phyloP scores from a whole-genome alignment of 1,284 basidiomycete species.

The Tylopilus sp. region DNA sequence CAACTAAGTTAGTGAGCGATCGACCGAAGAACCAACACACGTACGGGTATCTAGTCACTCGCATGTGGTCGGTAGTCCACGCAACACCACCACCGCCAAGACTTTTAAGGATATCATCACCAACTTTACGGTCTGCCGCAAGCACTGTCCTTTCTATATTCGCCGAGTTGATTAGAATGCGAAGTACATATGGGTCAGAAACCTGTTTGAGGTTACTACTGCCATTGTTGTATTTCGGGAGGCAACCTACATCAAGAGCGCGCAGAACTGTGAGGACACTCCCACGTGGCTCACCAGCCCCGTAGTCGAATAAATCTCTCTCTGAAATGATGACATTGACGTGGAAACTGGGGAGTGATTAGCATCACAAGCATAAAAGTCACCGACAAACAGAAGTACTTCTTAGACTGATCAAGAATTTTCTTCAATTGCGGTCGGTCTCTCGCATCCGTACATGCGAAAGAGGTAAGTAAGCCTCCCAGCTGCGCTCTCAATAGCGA shows the following conservation, averaged over 20 bases:
- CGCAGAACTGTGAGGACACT: constrained; percentile 74
- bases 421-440: constrained; percentile 65
- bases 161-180: constrained; percentile 75
- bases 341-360: constrained; percentile 32
- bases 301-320: constrained; percentile 77
- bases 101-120: constrained; percentile 48
- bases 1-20: constrained; percentile 3
- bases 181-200: constrained; percentile 69
- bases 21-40: constrained; percentile 26
- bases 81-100: constrained; percentile 50
- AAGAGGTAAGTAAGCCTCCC: constrained; percentile 61
- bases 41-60: constrained; percentile 60
- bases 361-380: constrained; percentile 1
- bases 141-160: constrained; percentile 75
- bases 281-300: constrained; percentile 58
- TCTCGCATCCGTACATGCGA: constrained; percentile 70
- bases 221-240: not conserved
- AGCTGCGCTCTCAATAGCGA: constrained; percentile 66
- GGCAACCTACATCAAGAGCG: constrained; percentile 66
- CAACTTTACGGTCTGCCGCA: constrained; percentile 56
- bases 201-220: constrained; percentile 47
- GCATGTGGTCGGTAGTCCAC: constrained; percentile 59
- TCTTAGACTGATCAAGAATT: constrained; percentile 53
- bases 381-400: constrained; percentile 44
- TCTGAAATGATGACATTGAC: constrained; percentile 60